Evolutionary conservation across 805 yeast species (phyloP), one percentile per base, ranked within the genome.

Genomic region (Pichia insulana): DNA sequence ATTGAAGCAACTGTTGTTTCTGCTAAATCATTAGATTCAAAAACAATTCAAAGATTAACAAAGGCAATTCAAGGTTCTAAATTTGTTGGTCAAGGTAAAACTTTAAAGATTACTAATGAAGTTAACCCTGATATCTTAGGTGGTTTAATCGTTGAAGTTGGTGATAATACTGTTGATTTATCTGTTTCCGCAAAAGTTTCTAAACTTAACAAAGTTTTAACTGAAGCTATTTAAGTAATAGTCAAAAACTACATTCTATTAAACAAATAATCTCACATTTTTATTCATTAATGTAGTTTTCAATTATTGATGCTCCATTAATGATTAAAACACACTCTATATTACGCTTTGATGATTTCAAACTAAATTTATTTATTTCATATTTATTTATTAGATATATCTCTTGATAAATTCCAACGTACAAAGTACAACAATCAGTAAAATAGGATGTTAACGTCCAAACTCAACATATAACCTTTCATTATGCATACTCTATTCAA

Each of bases 91-190:
- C 66, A 71, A 44, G 90, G 86, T 57, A 83, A 89, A 75, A 77
- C 90, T 56, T 78, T 92, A 65, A 82, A 83, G 72, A 71, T 92
- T 56, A 69, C 78, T 55, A 90, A 88, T 74, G 73, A 72, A 51
- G 84, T 90, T 50, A 80, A 87, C 71, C 86, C 96, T 51, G 92
- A 83, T 52, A 85, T 92, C 62, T 74, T 85, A 64, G 98, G 98
- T 62, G 98, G 98, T 58, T 77, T 92, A 64, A 71, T 92, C 55
- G 95, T 92, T 47, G 96, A 89, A 69, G 86, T 92, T 57, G 96
- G 90, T 61, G 98, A 90, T 73, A 86, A 83, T 68, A 89, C 97
- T 50, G 96, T 88, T 57, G 98, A 92, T 70, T 75, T 90, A 65
- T 82, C 95, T 46, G 78, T 92, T 54, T 73, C 89, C 47, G 67